Evolutionary conservation across 2,329 filamentous ascomycete genomes (phyloP).

Genomic region (Escovopsis sp.): DNA sequence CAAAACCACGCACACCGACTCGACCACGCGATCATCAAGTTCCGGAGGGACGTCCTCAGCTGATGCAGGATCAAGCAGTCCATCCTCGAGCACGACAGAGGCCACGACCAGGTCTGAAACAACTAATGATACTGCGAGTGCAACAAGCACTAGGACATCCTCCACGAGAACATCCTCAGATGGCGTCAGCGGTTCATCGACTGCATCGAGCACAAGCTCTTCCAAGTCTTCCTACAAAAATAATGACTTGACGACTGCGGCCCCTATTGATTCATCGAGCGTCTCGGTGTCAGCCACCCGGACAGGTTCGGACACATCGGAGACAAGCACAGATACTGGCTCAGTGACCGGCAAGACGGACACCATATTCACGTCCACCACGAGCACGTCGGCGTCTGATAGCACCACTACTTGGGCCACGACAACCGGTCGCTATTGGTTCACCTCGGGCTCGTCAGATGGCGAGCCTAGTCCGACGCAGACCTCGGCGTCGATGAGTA

Average conservation of each 20-base stretch:
- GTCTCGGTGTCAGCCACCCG: neutral
- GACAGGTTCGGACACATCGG: neutral
- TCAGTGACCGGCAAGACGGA: constrained; percentile 4
- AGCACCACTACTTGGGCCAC: neutral
- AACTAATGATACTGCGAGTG: neutral
- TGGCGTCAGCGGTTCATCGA: too few relatives aligned
- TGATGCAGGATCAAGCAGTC: too few relatives aligned
- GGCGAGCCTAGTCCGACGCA: neutral
- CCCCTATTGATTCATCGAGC: neutral
- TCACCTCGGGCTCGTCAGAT: neutral
- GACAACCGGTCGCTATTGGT: neutral
- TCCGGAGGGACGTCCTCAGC: too few relatives aligned
- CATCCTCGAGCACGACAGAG: too few relatives aligned
- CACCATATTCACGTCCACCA: neutral
- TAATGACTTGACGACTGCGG: neutral
- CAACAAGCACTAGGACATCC: neutral
- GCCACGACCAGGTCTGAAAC: neutral
- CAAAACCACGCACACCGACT: too few relatives aligned
- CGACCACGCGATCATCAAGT: too few relatives aligned
- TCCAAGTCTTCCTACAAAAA: neutral
- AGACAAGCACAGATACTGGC: constrained; percentile 2
- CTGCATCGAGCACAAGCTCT: too few relatives aligned
- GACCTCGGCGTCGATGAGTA: neutral
- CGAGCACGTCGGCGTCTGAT: neutral
- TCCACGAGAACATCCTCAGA: neutral